Evolutionary conservation across 352 stramenopile genomes (phyloP), one percentile per base, ranked within the genome.

Genomic region (Globisporangium parvum): DNA sequence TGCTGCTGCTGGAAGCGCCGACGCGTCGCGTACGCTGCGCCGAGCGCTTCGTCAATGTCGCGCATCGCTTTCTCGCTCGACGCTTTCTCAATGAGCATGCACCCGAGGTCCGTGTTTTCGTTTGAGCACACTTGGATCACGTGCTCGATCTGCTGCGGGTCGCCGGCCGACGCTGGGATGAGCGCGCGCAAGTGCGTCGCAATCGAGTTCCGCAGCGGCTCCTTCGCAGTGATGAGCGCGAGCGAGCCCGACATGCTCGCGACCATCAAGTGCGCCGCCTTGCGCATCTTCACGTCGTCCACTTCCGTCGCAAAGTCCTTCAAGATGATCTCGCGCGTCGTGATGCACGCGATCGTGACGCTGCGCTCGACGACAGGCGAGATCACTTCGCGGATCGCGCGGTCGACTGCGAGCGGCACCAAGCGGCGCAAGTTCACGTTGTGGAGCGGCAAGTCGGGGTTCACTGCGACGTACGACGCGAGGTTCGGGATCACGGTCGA

Each of bases 231-330:
- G 37, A 99, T 98, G 26, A 99, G 76, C 31, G 97, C 96, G 18
- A 99, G 73, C 48, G 94, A 98, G 47, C 96, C 96, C 49, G 97
- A 98, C 70, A 99, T 93, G 67, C 97, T 99, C 14, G 95, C 91
- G 21, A 99, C 96, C 96, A 99, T 99, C 11, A 99, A 62, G 60
- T 99, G 96, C 24, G 96, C 96, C 10, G 96, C 96, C 74, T 98
- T 99, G 21, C 93, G 81, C 91, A 99, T 98, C 73, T 98, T 98
- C 8, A 84, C 81, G 55, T 96, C 85, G 56, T 96, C 85, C 6
- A 66, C 76, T 65, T 99, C 97, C 49, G 96, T 98, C n/a, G 95
- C 96, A 81, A 99, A 99, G 65, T 99, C 97, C 67, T 99, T 99
- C 3, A 98, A 77, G n/a, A 99, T 95, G 50, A 99, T 91, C 66